These are phyloP conservation scores for Neoarthrinium moseri DNA, from an alignment of 2,329 filamentous ascomycete genomes.

Conservation along the genomic window DNA sequence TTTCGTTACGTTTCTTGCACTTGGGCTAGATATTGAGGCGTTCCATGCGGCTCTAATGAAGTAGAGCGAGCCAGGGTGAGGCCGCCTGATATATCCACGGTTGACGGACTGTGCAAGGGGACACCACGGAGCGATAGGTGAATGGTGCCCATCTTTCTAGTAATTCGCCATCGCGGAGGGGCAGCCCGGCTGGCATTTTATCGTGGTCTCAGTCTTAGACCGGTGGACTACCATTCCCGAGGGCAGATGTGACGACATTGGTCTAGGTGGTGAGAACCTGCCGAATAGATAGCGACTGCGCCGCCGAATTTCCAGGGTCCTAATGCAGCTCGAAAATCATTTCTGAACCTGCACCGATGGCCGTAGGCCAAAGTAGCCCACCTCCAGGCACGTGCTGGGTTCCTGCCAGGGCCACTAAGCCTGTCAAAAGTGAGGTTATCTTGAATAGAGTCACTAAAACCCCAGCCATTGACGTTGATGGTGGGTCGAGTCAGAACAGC, in stretches of 20 bases:
- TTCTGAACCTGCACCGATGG: slow-evolving; percentile 1
- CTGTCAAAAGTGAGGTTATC: background rate
- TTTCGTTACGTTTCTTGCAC: slow-evolving; percentile 5
- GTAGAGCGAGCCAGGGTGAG: background rate
- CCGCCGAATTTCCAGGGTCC: too few species aligned
- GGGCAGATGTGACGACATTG: slow-evolving; percentile 7
- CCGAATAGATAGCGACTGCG: background rate
- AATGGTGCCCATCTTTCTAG: slow-evolving; percentile 25
- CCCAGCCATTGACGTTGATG: background rate
- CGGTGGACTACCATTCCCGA: background rate
- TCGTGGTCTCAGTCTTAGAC: background rate
- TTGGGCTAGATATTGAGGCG: background rate
- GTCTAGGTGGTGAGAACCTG: background rate
- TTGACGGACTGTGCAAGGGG: slow-evolving; percentile 17
- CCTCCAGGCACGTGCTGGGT: too few species aligned
- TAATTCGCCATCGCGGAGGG: slow-evolving; percentile 16
- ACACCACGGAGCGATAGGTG: slow-evolving; percentile 21
- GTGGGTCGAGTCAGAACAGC: background rate
- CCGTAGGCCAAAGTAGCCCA: background rate
- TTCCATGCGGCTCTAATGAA: background rate
- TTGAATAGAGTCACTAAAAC: background rate
- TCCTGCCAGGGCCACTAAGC: background rate
- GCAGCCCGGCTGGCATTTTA: slow-evolving; percentile 11
- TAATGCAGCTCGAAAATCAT: background rate
- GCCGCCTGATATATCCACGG: slow-evolving; percentile 5